Conservation (phyloP, 257 asterid species). For the Voacanga thouarsii region DNA sequence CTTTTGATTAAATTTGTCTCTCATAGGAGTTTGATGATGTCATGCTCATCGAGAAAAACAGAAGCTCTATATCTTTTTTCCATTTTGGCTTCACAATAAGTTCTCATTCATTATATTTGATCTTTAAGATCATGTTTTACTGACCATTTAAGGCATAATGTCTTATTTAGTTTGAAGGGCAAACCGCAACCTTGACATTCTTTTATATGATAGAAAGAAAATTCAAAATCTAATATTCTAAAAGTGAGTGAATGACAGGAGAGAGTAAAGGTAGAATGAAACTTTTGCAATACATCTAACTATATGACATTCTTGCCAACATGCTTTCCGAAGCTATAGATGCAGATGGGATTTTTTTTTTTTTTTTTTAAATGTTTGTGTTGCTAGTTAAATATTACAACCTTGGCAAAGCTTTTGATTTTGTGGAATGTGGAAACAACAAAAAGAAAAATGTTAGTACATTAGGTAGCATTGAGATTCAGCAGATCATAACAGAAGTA, state of each 20-base stretch:
- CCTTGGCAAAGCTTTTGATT: constrained; percentile 1
- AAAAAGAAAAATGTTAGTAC: background rate
- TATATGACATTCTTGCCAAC: background rate
- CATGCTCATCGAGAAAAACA: background rate
- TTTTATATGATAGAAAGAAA: background rate
- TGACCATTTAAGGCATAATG: background rate
- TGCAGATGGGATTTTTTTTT: background rate
- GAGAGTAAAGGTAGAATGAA: background rate
- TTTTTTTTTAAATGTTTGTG: background rate
- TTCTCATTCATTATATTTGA: background rate
- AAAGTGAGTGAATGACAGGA: background rate
- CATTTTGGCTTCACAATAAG: background rate
- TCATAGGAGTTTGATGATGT: background rate
- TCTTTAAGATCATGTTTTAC: background rate
- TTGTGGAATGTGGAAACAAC: background rate
- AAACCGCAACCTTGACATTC: background rate
- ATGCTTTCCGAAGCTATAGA: background rate
- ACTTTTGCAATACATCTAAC: background rate
- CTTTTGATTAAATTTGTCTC: background rate
- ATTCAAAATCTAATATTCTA: background rate
- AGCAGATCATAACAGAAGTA: background rate
- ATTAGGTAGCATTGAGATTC: background rate
- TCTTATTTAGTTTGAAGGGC: background rate
- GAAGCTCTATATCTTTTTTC: background rate
- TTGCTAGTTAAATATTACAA: background rate